Percentiles rank a stretch among this genome's conserved stretches.
Evolutionary conservation across 1,139 yeast genomes (phyloP).

Genomic region (Geotrichum siamense): DNA sequence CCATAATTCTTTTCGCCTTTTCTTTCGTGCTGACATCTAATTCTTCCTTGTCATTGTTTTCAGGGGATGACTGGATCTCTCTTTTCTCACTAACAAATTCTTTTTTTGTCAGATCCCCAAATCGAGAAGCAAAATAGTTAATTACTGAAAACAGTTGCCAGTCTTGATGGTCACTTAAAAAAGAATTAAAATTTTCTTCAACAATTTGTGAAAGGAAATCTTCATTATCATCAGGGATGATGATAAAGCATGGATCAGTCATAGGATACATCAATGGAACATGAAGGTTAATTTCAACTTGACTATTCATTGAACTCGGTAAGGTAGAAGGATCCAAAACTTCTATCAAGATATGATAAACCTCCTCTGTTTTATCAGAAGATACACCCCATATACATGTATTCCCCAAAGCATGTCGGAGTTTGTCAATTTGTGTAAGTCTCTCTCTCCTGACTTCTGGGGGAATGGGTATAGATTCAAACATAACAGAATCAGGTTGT

Average conservation of each 20-base stretch:
- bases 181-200: slow-evolving; percentile 29
- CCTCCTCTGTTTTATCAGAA: slow-evolving; percentile 17
- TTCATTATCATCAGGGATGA: slow-evolving; percentile 21
- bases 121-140: slow-evolving; percentile 28
- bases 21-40: slow-evolving; percentile 18
- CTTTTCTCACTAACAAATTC: slow-evolving; percentile 1
- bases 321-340: slow-evolving; percentile 7
- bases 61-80: background rate
- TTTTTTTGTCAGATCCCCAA: slow-evolving; percentile 23
- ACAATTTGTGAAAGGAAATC: slow-evolving; percentile 25
- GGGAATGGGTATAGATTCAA: slow-evolving; percentile 11
- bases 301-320: slow-evolving; percentile 17
- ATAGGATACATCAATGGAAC: slow-evolving; percentile 29
- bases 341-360: slow-evolving; percentile 3
- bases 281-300: slow-evolving; percentile 22
- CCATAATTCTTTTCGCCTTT: slow-evolving; percentile 17
- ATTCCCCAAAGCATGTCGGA: slow-evolving; percentile 13
- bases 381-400: slow-evolving; percentile 14
- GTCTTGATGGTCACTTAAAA: slow-evolving; percentile 23
- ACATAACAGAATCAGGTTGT: too few species aligned
- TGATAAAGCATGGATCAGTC: slow-evolving; percentile 20
- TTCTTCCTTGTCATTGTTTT: background rate
- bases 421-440: slow-evolving; percentile 13
- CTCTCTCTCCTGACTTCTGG: slow-evolving; percentile 14
- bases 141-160: slow-evolving; percentile 32